phyloP scores from a whole-genome alignment of 192 early-diverging fungal genomes.

The Backusella tarrabulga region DNA sequence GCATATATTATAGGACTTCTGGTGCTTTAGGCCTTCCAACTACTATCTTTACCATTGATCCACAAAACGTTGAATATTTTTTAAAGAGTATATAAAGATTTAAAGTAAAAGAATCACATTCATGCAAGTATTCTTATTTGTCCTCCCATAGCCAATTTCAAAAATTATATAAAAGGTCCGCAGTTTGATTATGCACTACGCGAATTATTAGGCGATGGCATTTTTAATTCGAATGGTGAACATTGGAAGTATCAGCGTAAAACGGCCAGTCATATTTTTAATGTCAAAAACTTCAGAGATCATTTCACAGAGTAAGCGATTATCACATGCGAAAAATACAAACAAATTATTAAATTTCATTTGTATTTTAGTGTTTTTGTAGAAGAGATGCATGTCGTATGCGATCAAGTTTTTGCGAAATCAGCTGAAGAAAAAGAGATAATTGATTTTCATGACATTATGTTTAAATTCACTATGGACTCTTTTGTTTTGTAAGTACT shows the following conservation, averaged over 20 bases:
- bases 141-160: constrained; percentile 27
- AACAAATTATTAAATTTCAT: too few species aligned
- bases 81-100: constrained; percentile 28
- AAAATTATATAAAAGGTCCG: constrained; percentile 39
- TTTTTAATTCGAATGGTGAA: constrained; percentile 71
- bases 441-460: constrained; percentile 44
- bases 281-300: constrained; percentile 39
- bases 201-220: constrained; percentile 62
- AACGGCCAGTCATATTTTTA: constrained; percentile 34
- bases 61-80: constrained; percentile 34
- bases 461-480: constrained; percentile 48
- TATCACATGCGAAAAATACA: neutral
- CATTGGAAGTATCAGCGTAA: constrained; percentile 64
- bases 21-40: constrained; percentile 20
- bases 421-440: constrained; percentile 24
- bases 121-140: neutral
- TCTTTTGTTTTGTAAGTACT: constrained; percentile 42
- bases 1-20: constrained; percentile 1
- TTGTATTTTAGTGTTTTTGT: constrained; percentile 33
- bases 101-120: neutral
- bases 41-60: constrained; percentile 24
- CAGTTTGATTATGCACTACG: constrained; percentile 41
- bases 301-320: constrained; percentile 34
- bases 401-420: constrained; percentile 18
- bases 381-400: constrained; percentile 18